A percentile compares a stretch with the other conserved stretches of the same genome.
phyloP scores from a whole-genome alignment of 2,329 filamentous ascomycete genomes.

The Claviceps maximensis region DNA sequence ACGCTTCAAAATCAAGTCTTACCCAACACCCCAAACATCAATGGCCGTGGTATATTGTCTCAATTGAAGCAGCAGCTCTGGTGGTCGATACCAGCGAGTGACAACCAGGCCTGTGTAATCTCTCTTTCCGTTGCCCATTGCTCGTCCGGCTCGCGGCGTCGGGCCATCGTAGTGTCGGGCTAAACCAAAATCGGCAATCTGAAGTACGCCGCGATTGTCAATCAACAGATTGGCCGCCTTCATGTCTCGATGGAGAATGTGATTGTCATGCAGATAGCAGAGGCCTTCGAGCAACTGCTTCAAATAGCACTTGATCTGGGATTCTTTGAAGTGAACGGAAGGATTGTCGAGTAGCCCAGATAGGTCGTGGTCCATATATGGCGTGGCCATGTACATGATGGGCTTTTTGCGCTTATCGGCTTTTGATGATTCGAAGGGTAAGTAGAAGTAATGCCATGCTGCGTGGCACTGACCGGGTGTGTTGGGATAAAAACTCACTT shows the following conservation, averaged over 20 bases:
- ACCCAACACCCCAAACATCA: constrained; percentile 97
- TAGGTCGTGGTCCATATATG: constrained; percentile 99
- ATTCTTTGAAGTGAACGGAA: constrained; percentile 69
- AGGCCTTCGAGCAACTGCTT: constrained; percentile 82
- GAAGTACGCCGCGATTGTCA: constrained; percentile 81
- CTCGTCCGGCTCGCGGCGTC: constrained; percentile 60
- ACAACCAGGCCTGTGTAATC: constrained; percentile 97
- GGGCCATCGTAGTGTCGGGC: constrained; percentile 85
- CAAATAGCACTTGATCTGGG: constrained; percentile 97
- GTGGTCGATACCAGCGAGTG: constrained; percentile 91
- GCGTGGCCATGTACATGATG: constrained; percentile 97
- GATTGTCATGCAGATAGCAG: constrained; percentile 75
- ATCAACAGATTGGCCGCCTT: constrained; percentile 97
- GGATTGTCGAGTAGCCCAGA: constrained; percentile 94
- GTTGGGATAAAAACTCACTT: constrained; percentile 26
- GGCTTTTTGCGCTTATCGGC: constrained; percentile 67
- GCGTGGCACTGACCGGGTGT: too few species aligned
- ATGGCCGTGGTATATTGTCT: constrained; percentile 93
- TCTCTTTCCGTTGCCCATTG: constrained; percentile 70
- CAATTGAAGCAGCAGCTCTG: constrained; percentile 78
- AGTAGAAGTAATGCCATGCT: not conserved
- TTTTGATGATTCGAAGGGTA: constrained; percentile 14
- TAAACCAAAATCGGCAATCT: constrained; percentile 95
- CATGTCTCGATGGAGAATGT: constrained; percentile 94
- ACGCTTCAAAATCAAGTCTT: constrained; percentile 20